phyloP scores from a whole-genome alignment of 148 eudicot genomes.

The Dianthus caryophyllus region DNA sequence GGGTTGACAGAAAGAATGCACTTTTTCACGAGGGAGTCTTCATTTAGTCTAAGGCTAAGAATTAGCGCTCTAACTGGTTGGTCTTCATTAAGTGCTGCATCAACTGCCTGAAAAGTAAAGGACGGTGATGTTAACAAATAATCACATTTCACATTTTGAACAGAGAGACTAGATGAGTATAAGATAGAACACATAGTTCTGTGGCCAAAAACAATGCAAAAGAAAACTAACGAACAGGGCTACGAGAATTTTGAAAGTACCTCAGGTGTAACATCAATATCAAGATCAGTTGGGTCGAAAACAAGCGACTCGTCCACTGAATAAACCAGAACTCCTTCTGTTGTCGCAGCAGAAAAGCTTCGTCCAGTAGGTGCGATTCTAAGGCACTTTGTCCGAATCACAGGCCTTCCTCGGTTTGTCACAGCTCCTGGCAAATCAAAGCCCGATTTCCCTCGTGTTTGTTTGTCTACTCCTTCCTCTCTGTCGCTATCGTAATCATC shows the following conservation, averaged over 20 bases:
- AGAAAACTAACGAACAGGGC: not conserved
- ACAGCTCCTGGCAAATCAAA: conserved; percentile 73
- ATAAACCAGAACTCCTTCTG: conserved; percentile 92
- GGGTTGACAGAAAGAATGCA: conserved; percentile 69
- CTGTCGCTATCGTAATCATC: conserved; percentile 75
- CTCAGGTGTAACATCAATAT: conserved; percentile 96
- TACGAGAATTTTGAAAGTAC: conserved; percentile 28
- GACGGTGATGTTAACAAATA: not conserved
- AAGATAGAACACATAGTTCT: not conserved
- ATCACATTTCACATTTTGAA: not conserved
- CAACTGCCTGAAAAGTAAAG: conserved; percentile 61
- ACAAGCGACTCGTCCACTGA: conserved; percentile 86
- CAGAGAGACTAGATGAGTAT: not conserved
- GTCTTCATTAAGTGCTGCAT: conserved; percentile 68
- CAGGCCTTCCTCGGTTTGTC: conserved; percentile 84
- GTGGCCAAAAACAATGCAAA: not conserved
- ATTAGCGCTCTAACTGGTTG: conserved; percentile 76
- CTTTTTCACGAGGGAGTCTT: conserved; percentile 69
- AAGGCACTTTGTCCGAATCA: conserved; percentile 78
- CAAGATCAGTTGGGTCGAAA: conserved; percentile 98
- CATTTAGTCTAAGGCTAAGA: conserved; percentile 83
- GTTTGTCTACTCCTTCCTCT: conserved; percentile 78
- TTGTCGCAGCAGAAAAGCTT: conserved; percentile 94
- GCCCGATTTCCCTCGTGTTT: conserved; percentile 55
- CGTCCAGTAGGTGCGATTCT: conserved; percentile 91